phyloP scores from a whole-genome alignment of 176 grass and related monocot genomes.

The Pontederia paniculata region DNA sequence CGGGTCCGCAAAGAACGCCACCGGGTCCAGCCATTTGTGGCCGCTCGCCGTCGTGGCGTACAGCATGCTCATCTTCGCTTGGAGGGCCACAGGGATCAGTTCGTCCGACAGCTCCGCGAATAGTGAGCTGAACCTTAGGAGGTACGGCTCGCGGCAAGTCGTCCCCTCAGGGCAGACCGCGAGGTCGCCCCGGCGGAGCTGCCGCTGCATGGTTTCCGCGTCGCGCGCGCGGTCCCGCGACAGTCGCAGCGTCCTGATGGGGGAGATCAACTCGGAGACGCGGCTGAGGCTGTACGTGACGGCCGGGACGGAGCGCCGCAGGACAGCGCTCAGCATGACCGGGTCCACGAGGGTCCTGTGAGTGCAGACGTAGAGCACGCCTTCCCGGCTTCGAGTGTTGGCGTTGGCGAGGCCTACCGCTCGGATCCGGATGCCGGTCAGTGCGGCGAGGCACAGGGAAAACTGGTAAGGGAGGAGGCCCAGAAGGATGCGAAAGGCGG shows the following conservation, averaged over 20 bases:
- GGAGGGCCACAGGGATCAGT: conserved; percentile 74
- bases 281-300: conserved; percentile 84
- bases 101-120: conserved; percentile 86
- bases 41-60: conserved; percentile 83
- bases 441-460: conserved; percentile 1
- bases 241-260: conserved; percentile 65
- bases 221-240: conserved; percentile 57
- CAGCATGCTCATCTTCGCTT: conserved; percentile 38
- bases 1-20: conserved; percentile 66
- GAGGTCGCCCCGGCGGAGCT: conserved; percentile 44
- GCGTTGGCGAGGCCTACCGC: not conserved
- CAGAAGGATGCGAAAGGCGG: conserved; percentile 38
- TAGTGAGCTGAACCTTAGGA: conserved; percentile 73
- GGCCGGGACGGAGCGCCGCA: conserved; percentile 49
- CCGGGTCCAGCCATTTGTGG: conserved; percentile 74
- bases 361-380: conserved; percentile 69
- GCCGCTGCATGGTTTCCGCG: conserved; percentile 44
- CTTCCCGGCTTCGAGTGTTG: conserved; percentile 1
- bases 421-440: conserved; percentile 46
- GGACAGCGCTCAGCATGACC: conserved; percentile 40
- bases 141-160: conserved; percentile 82
- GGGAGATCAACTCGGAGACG: conserved; percentile 50
- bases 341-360: conserved; percentile 83
- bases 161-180: conserved; percentile 89
- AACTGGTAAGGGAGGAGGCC: conserved; percentile 53